Base-by-base conservation (phyloP, 2,329 filamentous ascomycete species). In the Bipolaris cookei region DNA sequence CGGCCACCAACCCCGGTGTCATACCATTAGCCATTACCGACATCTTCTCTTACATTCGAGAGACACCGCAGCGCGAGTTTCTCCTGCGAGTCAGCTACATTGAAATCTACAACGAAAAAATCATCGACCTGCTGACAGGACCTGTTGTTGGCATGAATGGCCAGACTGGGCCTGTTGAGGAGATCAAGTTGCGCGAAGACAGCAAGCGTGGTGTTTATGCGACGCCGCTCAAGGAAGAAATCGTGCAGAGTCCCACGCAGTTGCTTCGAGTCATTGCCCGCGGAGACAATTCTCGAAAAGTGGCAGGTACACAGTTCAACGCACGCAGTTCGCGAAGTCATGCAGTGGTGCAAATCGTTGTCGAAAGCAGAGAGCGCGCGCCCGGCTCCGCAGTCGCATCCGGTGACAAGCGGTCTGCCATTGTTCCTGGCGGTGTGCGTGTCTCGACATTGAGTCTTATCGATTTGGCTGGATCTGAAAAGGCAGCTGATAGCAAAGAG, bases 51-150 rank as follows among this genome's bases (percentile, higher is more conserved):
- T 99, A 97, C 76, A 99, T 99, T 66, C 89, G 95, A 56, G 95
- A 99, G 79, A 98, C 95, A 1, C 95, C 95, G 0, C 91, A 92
- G 34, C 86, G 95, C 58, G 95, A 99, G 73, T 99, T 99, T 65
- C 79, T 99, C 55, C 84, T 99, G 55, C 89, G 95, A 61, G 95
- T 99, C 73, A 98, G 94, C 81, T 99, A 99, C 74, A 83, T 99
- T 61, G 95, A 99, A 79, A 99, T 99, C 59, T 99, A 99, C 80
- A 99, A 99, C 71, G 95, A 99, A 75, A 96, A 87, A 77, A 98
- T 99, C 56, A 91, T 97, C 73, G 95, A 99, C 77, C 81, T 99
- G 47, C 82, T 99, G 42, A 94, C 90, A 63, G 89, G 92, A 75
- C 84, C 91, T 1, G 80, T 78, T 38, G 86, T 82, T 16, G 87